Evolutionary conservation across 2,329 filamentous ascomycete genomes (phyloP).

Genomic region (Clathrospora elynae): DNA sequence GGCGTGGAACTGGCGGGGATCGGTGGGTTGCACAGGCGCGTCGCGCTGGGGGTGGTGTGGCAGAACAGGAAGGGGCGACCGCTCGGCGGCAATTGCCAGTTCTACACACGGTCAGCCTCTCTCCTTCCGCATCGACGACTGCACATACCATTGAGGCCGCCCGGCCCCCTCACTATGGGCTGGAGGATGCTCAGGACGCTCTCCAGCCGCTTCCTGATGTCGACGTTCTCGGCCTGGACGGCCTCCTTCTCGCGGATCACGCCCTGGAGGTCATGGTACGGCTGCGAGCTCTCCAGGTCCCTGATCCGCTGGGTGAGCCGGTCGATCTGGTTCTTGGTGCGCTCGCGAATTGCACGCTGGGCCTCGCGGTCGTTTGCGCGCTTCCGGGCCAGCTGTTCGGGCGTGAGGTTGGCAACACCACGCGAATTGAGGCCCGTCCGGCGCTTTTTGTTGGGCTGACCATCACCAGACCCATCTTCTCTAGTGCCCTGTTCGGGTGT

Average conservation of each 20-base stretch:
- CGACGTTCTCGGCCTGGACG: slow-evolving; percentile 77
- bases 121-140: not conserved
- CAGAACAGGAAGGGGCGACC: slow-evolving; percentile 50
- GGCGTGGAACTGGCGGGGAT: slow-evolving; percentile 31
- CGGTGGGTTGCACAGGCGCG: slow-evolving; percentile 17
- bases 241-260: slow-evolving; percentile 76
- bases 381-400: slow-evolving; percentile 87
- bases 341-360: slow-evolving; percentile 81
- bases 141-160: slow-evolving; percentile 52
- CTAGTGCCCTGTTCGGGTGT: slow-evolving; percentile 24
- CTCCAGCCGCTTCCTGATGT: slow-evolving; percentile 72
- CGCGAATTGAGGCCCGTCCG: slow-evolving; percentile 58
- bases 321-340: slow-evolving; percentile 81
- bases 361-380: slow-evolving; percentile 89
- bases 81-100: slow-evolving; percentile 56
- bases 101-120: slow-evolving; percentile 41
- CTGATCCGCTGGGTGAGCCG: slow-evolving; percentile 71
- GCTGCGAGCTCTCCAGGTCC: slow-evolving; percentile 78
- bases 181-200: slow-evolving; percentile 68
- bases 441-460: slow-evolving; percentile 40
- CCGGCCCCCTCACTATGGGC: slow-evolving; percentile 57
- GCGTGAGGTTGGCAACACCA: slow-evolving; percentile 84
- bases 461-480: slow-evolving; percentile 23
- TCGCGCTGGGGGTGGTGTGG: slow-evolving; percentile 17
- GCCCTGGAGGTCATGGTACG: slow-evolving; percentile 80